Base-by-base conservation (phyloP, 768 basidiomycete species). In the Leucosporidium scottii region DNA sequence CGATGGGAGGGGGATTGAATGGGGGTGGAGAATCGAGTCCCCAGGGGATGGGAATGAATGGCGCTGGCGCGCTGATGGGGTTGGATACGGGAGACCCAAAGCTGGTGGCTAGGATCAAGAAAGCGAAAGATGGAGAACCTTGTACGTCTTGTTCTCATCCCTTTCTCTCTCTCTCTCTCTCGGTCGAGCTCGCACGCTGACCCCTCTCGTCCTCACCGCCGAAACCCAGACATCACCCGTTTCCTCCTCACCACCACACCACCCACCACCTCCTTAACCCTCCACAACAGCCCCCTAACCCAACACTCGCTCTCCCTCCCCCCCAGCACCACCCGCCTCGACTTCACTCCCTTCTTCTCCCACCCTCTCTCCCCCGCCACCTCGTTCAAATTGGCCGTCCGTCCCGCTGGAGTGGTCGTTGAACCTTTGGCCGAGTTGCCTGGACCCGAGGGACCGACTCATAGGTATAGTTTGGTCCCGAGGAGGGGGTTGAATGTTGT, bases 261-360 rank as follows among this genome's bases (percentile, higher is more conserved):
- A 49, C 4, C 54, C 12, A 30, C 59, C 25, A 31, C 44, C 30
- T 4, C 55, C 23, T 20, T 62, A 59, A 53, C 20, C 0, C 64
- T 71, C 64, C 61, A 59, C 48, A 71, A 68, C 54, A 2, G 49
- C 0, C 27, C n/a, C 9, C 36, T 62, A 15, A 58, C 61, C 13
- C 70, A 71, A 17, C 70, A 71, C 58, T 65, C 70, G 1, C 30
- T 71, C 54, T 31, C 67, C 20, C 25, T 71, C 15, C 56, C 66
- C 3, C 18, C 31, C n/a, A 25, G 28, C 8, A 61, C 58, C 13
- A 23, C 28, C 21, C 56, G 36, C 7, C 36, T 71, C 61, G 57
- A 61, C 36, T 36, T 70, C 20, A 9, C 49, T 31, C 55, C 63
- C 2, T 5, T 57, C 30, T 61, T 57, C 39, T 59, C 59, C 15